Conservation (phyloP, 192 early-diverging fungal genomes). For the Phycomyces nitens region DNA sequence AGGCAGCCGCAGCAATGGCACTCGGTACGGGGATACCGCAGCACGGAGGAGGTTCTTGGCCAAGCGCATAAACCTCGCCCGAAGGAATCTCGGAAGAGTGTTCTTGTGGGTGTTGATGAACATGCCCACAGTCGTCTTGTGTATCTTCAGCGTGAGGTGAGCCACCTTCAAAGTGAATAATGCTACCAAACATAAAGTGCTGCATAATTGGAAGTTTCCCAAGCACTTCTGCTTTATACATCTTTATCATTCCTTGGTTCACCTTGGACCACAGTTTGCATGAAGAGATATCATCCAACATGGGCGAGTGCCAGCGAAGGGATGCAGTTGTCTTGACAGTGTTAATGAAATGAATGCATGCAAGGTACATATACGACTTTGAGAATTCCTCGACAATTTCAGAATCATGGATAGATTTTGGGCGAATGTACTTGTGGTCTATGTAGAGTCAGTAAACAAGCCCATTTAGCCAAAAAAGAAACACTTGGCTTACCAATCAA, state of each 20-base stretch:
- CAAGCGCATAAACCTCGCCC: slow-evolving; percentile 66
- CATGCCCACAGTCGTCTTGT: slow-evolving; percentile 53
- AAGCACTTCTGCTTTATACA: slow-evolving; percentile 92
- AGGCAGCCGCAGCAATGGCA: slow-evolving; percentile 70
- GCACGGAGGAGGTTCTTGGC: slow-evolving; percentile 75
- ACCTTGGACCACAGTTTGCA: slow-evolving; percentile 92
- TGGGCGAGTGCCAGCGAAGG: slow-evolving; percentile 85
- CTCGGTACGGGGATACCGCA: slow-evolving; percentile 81
- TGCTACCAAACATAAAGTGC: slow-evolving; percentile 92
- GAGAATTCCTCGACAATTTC: slow-evolving; percentile 89
- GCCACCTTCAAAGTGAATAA: slow-evolving; percentile 71
- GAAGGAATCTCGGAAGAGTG: background rate
- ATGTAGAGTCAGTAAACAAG: background rate
- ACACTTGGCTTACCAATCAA: slow-evolving; percentile 57
- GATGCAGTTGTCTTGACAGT: slow-evolving; percentile 67
- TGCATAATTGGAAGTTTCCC: slow-evolving; percentile 98
- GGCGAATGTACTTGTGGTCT: slow-evolving; percentile 87
- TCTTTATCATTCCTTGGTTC: slow-evolving; percentile 89
- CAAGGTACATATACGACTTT: slow-evolving; percentile 93
- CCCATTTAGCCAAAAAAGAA: background rate
- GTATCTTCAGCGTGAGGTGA: slow-evolving; percentile 30
- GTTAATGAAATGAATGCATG: slow-evolving; percentile 91
- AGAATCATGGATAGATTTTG: slow-evolving; percentile 89
- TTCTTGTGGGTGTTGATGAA: slow-evolving; percentile 38
- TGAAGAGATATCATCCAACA: slow-evolving; percentile 94